Conservation (phyloP, 164 flowering plant genomes). For the Kalanchoe fedtschenkoi region DNA sequence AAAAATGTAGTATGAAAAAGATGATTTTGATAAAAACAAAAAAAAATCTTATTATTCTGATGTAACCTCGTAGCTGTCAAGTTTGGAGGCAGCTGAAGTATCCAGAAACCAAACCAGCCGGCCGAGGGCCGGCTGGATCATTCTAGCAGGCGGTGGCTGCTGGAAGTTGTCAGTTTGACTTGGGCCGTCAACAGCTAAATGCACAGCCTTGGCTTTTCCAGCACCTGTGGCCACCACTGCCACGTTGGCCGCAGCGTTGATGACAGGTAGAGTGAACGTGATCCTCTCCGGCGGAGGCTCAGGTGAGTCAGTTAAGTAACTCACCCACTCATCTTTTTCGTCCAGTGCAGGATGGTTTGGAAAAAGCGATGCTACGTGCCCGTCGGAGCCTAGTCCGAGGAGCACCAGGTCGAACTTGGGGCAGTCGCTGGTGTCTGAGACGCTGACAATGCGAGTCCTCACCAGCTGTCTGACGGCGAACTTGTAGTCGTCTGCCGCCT, state of each 20-base stretch:
- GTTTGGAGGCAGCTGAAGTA: slow-evolving; percentile 48
- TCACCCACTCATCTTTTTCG: slow-evolving; percentile 55
- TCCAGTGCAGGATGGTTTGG: slow-evolving; percentile 44
- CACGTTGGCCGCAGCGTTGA: slow-evolving; percentile 68
- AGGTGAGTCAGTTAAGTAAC: slow-evolving; percentile 62
- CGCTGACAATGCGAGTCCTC: slow-evolving; percentile 43
- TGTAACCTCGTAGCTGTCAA: slow-evolving; percentile 21
- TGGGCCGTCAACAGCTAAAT: slow-evolving; percentile 29
- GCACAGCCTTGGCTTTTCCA: slow-evolving; percentile 49
- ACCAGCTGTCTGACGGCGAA: slow-evolving; percentile 59
- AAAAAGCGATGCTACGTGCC: slow-evolving; percentile 64
- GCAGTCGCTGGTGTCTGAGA: slow-evolving; percentile 50
- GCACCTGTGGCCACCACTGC: slow-evolving; percentile 54
- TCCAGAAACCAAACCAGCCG: slow-evolving; percentile 76
- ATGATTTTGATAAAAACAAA: no score
- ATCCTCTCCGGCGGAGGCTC: slow-evolving; percentile 74
- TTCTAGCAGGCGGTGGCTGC: slow-evolving; percentile 45
- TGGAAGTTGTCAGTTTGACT: no score
- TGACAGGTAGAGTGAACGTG: slow-evolving; percentile 75
- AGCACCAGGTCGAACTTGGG: slow-evolving; percentile 74
- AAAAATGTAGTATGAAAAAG: no score
- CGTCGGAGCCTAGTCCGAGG: slow-evolving; percentile 77
- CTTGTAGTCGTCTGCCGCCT: slow-evolving; percentile 63
- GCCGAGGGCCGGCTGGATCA: slow-evolving; percentile 45
- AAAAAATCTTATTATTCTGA: no score